phyloP scores from a whole-genome alignment of 2,329 filamentous ascomycete species.

The Aspergillus thermomutatus region DNA sequence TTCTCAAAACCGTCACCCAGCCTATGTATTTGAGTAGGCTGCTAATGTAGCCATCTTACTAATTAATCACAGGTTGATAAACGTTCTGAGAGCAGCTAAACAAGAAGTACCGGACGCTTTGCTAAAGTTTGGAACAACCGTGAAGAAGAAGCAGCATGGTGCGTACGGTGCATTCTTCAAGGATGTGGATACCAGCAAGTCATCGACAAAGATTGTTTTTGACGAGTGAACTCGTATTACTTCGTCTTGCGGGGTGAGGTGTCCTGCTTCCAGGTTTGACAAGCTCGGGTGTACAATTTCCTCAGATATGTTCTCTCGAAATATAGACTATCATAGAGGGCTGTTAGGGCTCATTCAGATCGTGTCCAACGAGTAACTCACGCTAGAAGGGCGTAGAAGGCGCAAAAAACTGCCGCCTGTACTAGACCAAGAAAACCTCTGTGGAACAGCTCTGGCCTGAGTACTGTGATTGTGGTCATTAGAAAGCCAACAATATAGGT shows the following conservation, averaged over 20 bases:
- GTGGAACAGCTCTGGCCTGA: conserved; percentile 16
- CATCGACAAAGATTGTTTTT: conserved; percentile 89
- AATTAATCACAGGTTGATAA: conserved; percentile 65
- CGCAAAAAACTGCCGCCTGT: conserved; percentile 49
- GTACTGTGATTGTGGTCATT: conserved; percentile 43
- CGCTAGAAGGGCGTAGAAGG: conserved; percentile 56
- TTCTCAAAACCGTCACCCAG: conserved; percentile 24
- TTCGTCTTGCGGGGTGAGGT: conserved; percentile 17
- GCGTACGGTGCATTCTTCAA: conserved; percentile 96
- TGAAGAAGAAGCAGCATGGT: conserved; percentile 98
- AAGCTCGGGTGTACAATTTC: conserved; percentile 20
- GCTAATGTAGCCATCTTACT: conserved; percentile 5
- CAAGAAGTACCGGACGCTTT: conserved; percentile 87
- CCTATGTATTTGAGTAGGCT: not conserved
- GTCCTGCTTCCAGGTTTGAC: conserved; percentile 15
- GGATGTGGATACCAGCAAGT: conserved; percentile 77
- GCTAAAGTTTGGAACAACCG: conserved; percentile 93
- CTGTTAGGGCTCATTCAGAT: conserved; percentile 15
- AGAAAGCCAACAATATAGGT: conserved; percentile 46
- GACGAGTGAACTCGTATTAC: conserved; percentile 49
- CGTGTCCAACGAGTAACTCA: conserved; percentile 47
- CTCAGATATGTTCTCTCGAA: conserved; percentile 33
- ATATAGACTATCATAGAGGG: conserved; percentile 30
- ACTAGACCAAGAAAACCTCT: conserved; percentile 29
- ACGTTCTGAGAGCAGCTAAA: conserved; percentile 89